phyloP scores from a whole-genome alignment of 345 rosid species.

The Heritiera littoralis region DNA sequence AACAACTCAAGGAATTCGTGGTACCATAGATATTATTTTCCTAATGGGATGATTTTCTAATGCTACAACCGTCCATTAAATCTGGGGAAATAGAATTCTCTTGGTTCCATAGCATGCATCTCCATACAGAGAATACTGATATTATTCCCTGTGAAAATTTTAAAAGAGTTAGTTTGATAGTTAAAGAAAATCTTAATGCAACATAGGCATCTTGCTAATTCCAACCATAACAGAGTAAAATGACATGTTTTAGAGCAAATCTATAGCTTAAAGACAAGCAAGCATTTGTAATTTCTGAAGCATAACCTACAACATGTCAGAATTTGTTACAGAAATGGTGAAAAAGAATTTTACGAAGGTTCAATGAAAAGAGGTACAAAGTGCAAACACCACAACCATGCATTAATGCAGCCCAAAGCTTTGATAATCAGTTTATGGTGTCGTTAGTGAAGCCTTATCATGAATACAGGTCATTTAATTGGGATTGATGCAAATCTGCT shows the following conservation, averaged over 20 bases:
- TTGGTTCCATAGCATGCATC: not conserved
- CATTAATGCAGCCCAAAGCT: not conserved
- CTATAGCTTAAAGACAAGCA: not conserved
- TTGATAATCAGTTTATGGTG: not conserved
- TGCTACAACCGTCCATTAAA: not conserved
- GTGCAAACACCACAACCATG: not conserved
- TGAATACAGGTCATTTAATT: not conserved
- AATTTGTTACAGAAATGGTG: not conserved
- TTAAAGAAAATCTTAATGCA: not conserved
- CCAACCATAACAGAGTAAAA: not conserved
- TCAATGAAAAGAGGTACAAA: not conserved
- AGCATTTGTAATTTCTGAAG: not conserved
- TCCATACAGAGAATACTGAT: not conserved
- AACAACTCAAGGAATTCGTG: not conserved
- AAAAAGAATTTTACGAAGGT: not conserved
- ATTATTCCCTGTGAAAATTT: constrained; percentile 14
- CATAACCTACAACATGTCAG: not conserved
- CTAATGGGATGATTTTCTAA: not conserved
- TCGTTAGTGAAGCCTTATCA: not conserved
- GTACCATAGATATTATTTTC: not conserved
- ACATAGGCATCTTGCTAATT: not conserved
- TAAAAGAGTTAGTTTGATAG: not conserved
- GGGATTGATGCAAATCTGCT: not conserved
- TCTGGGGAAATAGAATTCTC: not conserved
- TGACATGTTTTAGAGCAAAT: not conserved